These are phyloP conservation scores for Debaryomyces robertsiae DNA, from an alignment of 1,139 yeast species.

Conservation along the genomic window DNA sequence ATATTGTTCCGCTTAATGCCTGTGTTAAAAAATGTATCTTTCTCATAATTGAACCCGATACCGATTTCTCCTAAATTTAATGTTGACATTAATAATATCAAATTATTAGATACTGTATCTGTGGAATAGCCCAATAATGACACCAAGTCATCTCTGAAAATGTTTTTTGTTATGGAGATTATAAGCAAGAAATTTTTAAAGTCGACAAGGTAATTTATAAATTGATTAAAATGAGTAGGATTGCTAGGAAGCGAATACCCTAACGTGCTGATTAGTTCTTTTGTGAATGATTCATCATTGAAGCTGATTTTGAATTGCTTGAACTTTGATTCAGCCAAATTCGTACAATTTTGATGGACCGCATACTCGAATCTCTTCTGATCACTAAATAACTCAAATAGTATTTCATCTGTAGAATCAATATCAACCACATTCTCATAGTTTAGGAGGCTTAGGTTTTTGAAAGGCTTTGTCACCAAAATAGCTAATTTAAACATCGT, in stretches of 20 bases:
- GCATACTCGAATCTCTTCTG: slow-evolving; percentile 14
- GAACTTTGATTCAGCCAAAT: slow-evolving; percentile 22
- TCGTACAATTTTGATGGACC: slow-evolving; percentile 14
- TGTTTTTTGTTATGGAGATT: slow-evolving; percentile 27
- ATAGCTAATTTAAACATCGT: slow-evolving; percentile 29
- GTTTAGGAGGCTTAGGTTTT: slow-evolving; percentile 24
- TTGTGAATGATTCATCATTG: slow-evolving; percentile 13
- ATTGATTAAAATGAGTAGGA: slow-evolving; percentile 22
- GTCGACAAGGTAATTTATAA: slow-evolving; percentile 29
- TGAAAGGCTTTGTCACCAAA: slow-evolving; percentile 33
- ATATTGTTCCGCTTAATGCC: slow-evolving; percentile 16
- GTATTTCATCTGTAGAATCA: slow-evolving; percentile 5
- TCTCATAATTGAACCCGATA: slow-evolving; percentile 27
- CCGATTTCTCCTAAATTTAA: slow-evolving; percentile 33
- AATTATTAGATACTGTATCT: slow-evolving; percentile 19
- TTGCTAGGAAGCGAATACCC: slow-evolving; percentile 29
- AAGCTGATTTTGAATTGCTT: slow-evolving; percentile 17
- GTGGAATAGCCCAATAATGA: slow-evolving; percentile 29
- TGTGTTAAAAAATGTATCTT: slow-evolving; percentile 27
- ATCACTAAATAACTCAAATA: slow-evolving; percentile 14
- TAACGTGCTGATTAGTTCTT: slow-evolving; percentile 17
- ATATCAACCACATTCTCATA: neutral
- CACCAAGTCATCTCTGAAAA: slow-evolving; percentile 26
- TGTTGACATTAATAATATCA: slow-evolving; percentile 27
- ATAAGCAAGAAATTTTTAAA: slow-evolving; percentile 32